phyloP scores from a whole-genome alignment of 805 yeast genomes.

The Starmerella khaoyaiensis region DNA sequence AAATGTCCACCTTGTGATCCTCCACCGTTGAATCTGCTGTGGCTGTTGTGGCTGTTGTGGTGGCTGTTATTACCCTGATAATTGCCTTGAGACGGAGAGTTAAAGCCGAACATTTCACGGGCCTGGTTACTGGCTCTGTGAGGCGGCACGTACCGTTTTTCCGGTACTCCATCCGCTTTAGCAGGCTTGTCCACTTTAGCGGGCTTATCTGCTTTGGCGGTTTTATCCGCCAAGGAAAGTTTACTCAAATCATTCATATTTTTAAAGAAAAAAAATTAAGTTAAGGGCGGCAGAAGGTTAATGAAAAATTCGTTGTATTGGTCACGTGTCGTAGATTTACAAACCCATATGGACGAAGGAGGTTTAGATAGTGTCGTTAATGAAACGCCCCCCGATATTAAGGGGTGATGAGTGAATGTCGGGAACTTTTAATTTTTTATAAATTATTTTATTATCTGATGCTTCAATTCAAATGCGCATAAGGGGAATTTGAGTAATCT shows the following conservation, averaged over 20 bases:
- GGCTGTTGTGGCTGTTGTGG: slow-evolving; percentile 16
- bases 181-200: neutral
- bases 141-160: slow-evolving; percentile 42
- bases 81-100: slow-evolving; percentile 19
- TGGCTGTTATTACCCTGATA: slow-evolving; percentile 18
- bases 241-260: slow-evolving; percentile 16
- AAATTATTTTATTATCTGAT: no score
- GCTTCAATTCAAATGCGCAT: no score
- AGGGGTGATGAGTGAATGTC: no score
- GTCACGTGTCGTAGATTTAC: no score
- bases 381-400: no score
- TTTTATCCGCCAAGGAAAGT: slow-evolving; percentile 15
- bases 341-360: no score
- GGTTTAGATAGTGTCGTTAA: no score
- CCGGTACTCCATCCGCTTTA: slow-evolving; percentile 14
- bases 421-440: no score
- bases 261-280: neutral
- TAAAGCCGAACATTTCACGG: slow-evolving; percentile 11
- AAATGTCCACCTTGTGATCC: slow-evolving; percentile 27
- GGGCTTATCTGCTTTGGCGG: neutral
- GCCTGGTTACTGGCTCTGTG: slow-evolving; percentile 29
- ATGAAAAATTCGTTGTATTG: no score
- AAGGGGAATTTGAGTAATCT: no score
- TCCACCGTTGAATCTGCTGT: slow-evolving; percentile 23
- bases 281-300: neutral